Evolutionary conservation across 2,329 filamentous ascomycete species (phyloP).

Genomic region (Trichoderma polysporum): DNA sequence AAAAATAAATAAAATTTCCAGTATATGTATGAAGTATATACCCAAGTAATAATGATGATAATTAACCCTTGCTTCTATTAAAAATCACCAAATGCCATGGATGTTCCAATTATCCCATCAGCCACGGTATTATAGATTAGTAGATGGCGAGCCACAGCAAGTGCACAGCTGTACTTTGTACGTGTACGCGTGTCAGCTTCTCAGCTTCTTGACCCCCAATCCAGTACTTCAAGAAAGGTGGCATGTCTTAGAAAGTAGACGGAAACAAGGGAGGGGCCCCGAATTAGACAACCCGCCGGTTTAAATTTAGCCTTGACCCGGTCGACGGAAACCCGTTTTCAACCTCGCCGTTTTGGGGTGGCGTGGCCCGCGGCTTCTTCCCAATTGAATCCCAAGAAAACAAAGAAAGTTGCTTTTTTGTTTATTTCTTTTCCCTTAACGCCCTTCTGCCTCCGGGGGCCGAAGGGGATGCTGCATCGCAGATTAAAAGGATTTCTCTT

Average conservation of each 20-base stretch:
- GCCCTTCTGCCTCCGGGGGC: conserved; percentile 17
- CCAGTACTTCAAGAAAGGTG: too few relatives aligned
- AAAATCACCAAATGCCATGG: background rate
- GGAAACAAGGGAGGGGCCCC: background rate
- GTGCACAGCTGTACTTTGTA: background rate
- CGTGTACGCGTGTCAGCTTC: background rate
- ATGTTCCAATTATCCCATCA: too few relatives aligned
- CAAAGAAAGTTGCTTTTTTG: background rate
- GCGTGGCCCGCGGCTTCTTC: background rate
- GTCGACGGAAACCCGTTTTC: background rate
- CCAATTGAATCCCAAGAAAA: background rate
- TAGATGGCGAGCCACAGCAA: too few relatives aligned
- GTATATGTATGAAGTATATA: too few relatives aligned
- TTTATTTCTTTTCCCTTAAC: background rate
- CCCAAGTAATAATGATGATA: too few relatives aligned
- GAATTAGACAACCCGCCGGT: background rate
- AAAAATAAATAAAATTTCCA: too few relatives aligned
- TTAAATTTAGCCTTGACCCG: conserved; percentile 1
- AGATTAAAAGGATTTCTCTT: background rate
- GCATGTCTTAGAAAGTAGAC: background rate
- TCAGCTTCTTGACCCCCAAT: too few relatives aligned
- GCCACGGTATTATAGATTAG: too few relatives aligned
- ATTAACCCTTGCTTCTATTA: too few relatives aligned
- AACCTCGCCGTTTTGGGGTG: conserved; percentile 7
- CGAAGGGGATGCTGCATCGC: conserved; percentile 5